Base-by-base conservation (phyloP, 331 rosid species). In the Phaseolus coccineus region DNA sequence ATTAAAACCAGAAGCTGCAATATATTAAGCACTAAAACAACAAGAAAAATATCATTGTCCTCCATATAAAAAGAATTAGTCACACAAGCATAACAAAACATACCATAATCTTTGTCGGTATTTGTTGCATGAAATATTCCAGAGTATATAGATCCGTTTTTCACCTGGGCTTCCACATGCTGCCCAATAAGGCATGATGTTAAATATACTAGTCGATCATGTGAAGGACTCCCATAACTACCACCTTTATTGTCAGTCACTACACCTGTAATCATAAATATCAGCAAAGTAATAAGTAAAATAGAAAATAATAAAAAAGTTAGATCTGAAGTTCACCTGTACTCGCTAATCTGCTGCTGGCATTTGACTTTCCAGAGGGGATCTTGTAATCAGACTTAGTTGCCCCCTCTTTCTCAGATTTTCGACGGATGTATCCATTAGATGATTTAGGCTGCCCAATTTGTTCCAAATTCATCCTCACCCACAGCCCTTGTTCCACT, bases 91-190 rank as follows among this genome's bases (percentile, higher is more conserved):
- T 35, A 69, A 77, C 42, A 69, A 63, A 85, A 71, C 91, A 69
- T 91, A 93, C 99, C 99, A 87, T 90, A 93, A 76, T 96, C 99
- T 81, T 86, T 88, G 52, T 89, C 99, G 57, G 91, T 63, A 64
- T 87, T 87, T 74, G 93, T 85, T 65, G 96, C 90, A 86, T 96
- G 96, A 87, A 93, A 96, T 84, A 96, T 87, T 84, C 99, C 99
- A 77, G 93, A 87, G 90, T 90, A 96, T 65, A 87, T 70, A 77
- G 93, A 90, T 79, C 99, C 99, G 86, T 88, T 89, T 87, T 91
- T 91, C 85, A 93, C 92, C 88, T 90, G 99, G 77, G 89, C 99
- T 69, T 96, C 96, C 81, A 93, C 99, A 28, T 89, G 96, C 22
- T 93, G 93, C 80, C 99, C 99, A 89, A 96, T 82, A 81, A 90